Conservation (phyloP, 495 filamentous ascomycete species). For the Aspergillus heteromorphus region DNA sequence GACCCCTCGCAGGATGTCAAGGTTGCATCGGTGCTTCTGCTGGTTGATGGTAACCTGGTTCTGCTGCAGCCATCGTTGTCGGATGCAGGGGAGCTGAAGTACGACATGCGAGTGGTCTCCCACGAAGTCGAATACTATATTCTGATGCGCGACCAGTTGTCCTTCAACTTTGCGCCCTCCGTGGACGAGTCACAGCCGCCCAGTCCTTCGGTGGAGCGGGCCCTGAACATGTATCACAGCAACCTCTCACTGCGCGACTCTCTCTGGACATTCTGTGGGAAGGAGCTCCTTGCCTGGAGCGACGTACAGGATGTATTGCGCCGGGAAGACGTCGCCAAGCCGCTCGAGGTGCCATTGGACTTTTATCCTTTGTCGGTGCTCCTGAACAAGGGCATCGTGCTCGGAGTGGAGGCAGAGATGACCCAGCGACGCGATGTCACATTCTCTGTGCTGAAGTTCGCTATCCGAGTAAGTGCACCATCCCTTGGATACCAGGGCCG, state of each 20-base stretch:
- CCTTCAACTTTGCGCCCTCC: constrained; percentile 39
- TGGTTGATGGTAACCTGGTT: constrained; percentile 94
- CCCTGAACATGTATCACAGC: constrained; percentile 35
- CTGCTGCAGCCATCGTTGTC: constrained; percentile 79
- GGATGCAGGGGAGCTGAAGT: constrained; percentile 76
- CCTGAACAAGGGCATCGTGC: constrained; percentile 75
- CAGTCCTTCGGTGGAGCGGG: constrained; percentile 47
- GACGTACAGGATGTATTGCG: constrained; percentile 84
- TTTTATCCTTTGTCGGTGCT: constrained; percentile 93
- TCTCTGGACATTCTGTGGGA: constrained; percentile 90
- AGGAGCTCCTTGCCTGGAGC: constrained; percentile 74
- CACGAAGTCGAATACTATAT: constrained; percentile 94
- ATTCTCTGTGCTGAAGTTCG: constrained; percentile 81
- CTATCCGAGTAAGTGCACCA: constrained; percentile 60
- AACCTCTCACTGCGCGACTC: constrained; percentile 69
- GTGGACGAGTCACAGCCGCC: constrained; percentile 42
- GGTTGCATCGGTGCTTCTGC: constrained; percentile 86
- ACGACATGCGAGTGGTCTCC: constrained; percentile 95
- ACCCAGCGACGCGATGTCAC: constrained; percentile 84
- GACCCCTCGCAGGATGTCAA: constrained; percentile 95
- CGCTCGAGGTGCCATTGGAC: constrained; percentile 58
- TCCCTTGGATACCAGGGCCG: constrained; percentile 6
- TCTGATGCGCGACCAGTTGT: constrained; percentile 80
- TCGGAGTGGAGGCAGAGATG: constrained; percentile 88
- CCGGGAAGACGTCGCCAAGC: constrained; percentile 39